Conservation (phyloP, 257 asterid genomes). For the Anisodus acutangulus region DNA sequence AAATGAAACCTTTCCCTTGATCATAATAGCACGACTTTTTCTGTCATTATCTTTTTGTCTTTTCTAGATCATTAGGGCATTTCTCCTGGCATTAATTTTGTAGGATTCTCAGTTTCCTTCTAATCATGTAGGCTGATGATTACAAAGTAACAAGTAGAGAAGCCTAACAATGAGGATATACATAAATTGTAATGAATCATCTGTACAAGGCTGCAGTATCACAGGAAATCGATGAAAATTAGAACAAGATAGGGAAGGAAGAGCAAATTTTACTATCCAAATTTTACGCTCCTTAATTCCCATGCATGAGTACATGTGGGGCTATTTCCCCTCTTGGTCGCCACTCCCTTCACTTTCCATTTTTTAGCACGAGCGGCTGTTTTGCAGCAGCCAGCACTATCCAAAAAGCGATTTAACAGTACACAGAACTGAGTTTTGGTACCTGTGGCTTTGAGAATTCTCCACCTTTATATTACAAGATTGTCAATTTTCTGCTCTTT, state of each 20-base stretch:
- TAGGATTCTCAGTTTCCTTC: conserved; percentile 2
- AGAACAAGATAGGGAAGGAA: conserved; percentile 1
- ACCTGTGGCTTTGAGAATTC: neutral
- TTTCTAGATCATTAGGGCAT: neutral
- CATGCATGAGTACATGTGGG: conserved; percentile 17
- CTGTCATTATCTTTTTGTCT: neutral
- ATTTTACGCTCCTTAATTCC: neutral
- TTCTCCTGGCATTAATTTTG: neutral
- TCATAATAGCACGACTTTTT: conserved; percentile 1
- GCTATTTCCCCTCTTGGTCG: neutral
- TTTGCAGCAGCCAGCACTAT: conserved; percentile 16
- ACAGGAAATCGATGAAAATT: neutral
- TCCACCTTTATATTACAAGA: conserved; percentile 4
- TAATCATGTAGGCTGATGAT: neutral
- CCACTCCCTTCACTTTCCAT: conserved; percentile 19
- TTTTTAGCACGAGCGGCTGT: neutral
- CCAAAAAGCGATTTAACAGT: neutral
- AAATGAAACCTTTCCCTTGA: neutral
- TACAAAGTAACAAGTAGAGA: conserved; percentile 17
- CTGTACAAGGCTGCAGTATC: neutral
- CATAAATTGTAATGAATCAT: neutral
- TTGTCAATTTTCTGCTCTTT: conserved; percentile 7
- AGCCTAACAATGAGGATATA: neutral
- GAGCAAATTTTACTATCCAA: neutral
- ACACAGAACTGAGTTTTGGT: neutral